Base-by-base conservation (phyloP, 202 grass and related monocot genomes). In the Bolboschoenoplectus hybrid region DNA sequence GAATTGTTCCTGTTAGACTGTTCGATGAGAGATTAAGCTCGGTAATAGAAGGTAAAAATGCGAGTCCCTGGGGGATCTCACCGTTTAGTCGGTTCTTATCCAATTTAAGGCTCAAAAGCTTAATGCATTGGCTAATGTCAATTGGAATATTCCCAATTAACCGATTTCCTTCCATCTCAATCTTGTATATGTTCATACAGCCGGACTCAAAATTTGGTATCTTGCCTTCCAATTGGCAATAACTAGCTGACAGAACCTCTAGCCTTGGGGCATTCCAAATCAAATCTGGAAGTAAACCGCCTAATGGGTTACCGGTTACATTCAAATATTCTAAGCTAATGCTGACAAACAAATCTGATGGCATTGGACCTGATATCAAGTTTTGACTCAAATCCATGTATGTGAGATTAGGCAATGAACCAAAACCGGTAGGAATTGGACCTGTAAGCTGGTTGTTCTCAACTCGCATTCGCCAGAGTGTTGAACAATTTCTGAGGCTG, bases 361-460 rank as follows among this genome's bases (percentile, higher is more conserved):
- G 96, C 0, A 98, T 51, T 65, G 74, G 68, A 46, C 96, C 90
- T 55, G 85, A 86, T 85, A 98, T 85, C 5, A 43, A 60, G 65
- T 98, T 98, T 47, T 78, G 56, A 84, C 96, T 96, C 32, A 98
- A 65, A 88, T 98, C 96, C 81, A 98, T 86, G 90, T 92, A 98
- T 0, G 96, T 98, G 45, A 98, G 85, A 74, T 96, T 98, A 6
- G 50, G 49, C 16, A 98, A 81, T 9, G 44, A 16, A 2, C 96
- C 90, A 57, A 98, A 94, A 39, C 96, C 93, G 0, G 3, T 55
- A 13, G 96, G 96, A 14, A 98, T 96, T 3, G 17, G 26, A 80
- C 93, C 96, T 1, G 92, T 87, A 0, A 96, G 82, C 17, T 60
- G 56, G 86, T 98, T 98, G 17, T 73, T 79, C 86, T 94, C 91